phyloP scores from a whole-genome alignment of 129 eudicot species.

The Lactuca saligna region DNA sequence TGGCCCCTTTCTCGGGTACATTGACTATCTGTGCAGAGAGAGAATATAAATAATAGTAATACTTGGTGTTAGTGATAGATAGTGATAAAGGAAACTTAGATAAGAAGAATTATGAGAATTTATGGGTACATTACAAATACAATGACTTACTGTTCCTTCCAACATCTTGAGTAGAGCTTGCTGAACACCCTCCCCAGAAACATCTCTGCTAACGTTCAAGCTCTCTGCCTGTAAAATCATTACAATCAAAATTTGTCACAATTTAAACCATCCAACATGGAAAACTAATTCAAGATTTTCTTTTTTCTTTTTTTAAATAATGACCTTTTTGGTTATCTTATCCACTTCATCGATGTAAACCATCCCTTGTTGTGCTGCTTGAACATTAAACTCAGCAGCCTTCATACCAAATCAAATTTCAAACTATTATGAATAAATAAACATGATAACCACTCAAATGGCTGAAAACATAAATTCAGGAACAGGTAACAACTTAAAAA shows the following conservation, averaged over 20 bases:
- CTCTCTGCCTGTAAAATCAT: slow-evolving; percentile 68
- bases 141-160: slow-evolving; percentile 88
- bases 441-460: neutral
- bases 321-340: slow-evolving; percentile 92
- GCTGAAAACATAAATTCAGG: neutral
- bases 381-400: slow-evolving; percentile 88
- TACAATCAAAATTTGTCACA: neutral
- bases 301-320: neutral
- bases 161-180: slow-evolving; percentile 93
- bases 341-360: slow-evolving; percentile 97
- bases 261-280: neutral
- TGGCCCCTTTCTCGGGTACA: slow-evolving; percentile 87
- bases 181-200: slow-evolving; percentile 98
- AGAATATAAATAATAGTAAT: neutral
- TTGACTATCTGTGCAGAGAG: slow-evolving; percentile 66
- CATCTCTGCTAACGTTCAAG: slow-evolving; percentile 83
- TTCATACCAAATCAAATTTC: slow-evolving; percentile 35
- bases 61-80: no score
- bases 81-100: no score
- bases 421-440: slow-evolving; percentile 4
- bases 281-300: neutral
- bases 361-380: slow-evolving; percentile 98
- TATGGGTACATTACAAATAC: neutral
- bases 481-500: neutral
- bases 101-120: no score